phyloP scores from a whole-genome alignment of 495 filamentous ascomycete species.

The Chaetomium cochliodes region DNA sequence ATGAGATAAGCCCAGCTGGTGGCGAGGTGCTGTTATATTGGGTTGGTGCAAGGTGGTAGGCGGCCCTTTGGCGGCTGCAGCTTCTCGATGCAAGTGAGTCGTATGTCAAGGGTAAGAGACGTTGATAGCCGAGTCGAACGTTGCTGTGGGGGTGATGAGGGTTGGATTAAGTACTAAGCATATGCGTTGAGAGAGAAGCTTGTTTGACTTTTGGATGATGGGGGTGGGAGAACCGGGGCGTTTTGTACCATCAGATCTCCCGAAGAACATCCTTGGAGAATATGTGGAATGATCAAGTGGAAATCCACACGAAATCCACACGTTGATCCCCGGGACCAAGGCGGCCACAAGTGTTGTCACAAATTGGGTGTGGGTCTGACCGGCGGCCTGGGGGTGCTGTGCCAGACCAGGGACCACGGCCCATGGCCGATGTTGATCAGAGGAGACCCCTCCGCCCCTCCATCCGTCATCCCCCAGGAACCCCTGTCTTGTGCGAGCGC shows the following conservation, averaged over 20 bases:
- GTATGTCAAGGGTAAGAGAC: conserved; percentile 1
- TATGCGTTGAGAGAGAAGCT: conserved; percentile 35
- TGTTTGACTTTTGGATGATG: conserved; percentile 37
- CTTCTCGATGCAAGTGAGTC: conserved; percentile 10
- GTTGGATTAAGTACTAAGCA: conserved; percentile 47
- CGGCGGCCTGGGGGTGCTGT: conserved; percentile 40
- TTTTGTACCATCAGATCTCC: conserved; percentile 53
- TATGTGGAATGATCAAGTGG: conserved; percentile 47
- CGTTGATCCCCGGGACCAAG: conserved; percentile 48
- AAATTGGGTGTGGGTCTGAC: conserved; percentile 50
- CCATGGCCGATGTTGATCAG: conserved; percentile 47
- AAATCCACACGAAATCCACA: conserved; percentile 40
- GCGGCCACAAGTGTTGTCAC: conserved; percentile 43
- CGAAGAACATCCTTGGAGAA: conserved; percentile 37
- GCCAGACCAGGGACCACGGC: conserved; percentile 50
- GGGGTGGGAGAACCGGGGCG: conserved; percentile 38
- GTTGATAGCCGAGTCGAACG: conserved; percentile 29
- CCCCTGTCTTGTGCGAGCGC: conserved; percentile 17
- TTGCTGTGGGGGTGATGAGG: conserved; percentile 36
- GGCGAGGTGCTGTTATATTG: background rate
- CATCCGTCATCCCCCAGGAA: conserved; percentile 40
- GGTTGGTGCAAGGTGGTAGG: background rate
- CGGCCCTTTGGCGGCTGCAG: background rate
- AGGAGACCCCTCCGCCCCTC: conserved; percentile 27
- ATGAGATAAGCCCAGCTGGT: background rate